Conservation (phyloP, 2,329 filamentous ascomycete genomes). For the Aspergillus pseudoviridinutans region DNA sequence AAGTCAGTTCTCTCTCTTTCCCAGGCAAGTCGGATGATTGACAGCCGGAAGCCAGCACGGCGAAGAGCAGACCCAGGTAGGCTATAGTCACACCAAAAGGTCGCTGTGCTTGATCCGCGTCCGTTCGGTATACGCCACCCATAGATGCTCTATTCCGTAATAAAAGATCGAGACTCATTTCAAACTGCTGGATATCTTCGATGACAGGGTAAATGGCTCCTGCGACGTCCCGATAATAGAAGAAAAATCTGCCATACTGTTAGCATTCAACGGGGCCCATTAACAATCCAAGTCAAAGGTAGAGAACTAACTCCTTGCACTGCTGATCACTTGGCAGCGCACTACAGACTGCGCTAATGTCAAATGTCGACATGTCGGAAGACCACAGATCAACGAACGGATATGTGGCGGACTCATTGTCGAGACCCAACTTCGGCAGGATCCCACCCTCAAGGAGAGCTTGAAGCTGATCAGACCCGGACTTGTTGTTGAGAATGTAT, state of each 20-base stretch:
- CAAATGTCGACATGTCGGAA: constrained; percentile 55
- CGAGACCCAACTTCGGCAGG: constrained; percentile 58
- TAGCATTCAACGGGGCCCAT: constrained; percentile 9
- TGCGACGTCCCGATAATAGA: constrained; percentile 55
- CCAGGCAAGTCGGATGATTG: constrained; percentile 56
- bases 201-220: constrained; percentile 60
- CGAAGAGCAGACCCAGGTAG: constrained; percentile 59
- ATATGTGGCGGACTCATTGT: constrained; percentile 62
- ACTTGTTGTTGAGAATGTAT: constrained; percentile 54
- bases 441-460: constrained; percentile 59
- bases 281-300: not conserved
- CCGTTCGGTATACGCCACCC: constrained; percentile 39
- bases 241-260: constrained; percentile 46
- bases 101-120: constrained; percentile 48
- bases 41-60: constrained; percentile 59
- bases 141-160: constrained; percentile 49
- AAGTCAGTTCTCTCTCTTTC: constrained; percentile 59
- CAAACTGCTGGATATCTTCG: constrained; percentile 53
- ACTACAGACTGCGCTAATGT: constrained; percentile 56
- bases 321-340: constrained; percentile 57
- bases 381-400: constrained; percentile 64
- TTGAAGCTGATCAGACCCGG: constrained; percentile 47
- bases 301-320: constrained; percentile 46
- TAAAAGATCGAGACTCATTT: constrained; percentile 52
- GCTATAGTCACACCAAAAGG: constrained; percentile 57